These are phyloP conservation scores for Syzygium oleosum DNA, from an alignment of 345 rosid genomes.

Conservation along the genomic window DNA sequence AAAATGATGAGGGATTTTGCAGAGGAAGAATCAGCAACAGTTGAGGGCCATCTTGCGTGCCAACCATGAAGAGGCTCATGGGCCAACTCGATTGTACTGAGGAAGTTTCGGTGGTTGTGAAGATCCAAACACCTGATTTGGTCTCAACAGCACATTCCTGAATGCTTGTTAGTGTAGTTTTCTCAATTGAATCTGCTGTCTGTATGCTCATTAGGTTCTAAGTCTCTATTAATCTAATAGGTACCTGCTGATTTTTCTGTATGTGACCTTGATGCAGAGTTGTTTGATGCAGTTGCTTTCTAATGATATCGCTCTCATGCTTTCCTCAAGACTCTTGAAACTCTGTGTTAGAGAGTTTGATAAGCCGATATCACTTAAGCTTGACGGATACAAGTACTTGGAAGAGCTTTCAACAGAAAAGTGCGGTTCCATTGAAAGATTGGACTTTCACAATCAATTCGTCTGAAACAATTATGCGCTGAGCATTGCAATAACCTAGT, in stretches of 20 bases:
- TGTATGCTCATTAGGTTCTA: background rate
- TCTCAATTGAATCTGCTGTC: too few species aligned
- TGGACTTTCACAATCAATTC: too few species aligned
- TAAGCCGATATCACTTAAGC: rapidly evolving
- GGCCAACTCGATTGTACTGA: rapidly evolving
- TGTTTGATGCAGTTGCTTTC: background rate
- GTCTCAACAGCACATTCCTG: background rate
- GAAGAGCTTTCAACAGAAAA: background rate
- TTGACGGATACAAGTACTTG: background rate
- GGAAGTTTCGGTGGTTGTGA: too few species aligned
- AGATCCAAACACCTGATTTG: background rate
- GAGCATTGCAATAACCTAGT: too few species aligned
- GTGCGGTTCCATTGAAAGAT: too few species aligned
- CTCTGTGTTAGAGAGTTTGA: rapidly evolving
- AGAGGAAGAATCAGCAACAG: rapidly evolving
- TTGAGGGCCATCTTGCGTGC: too few species aligned
- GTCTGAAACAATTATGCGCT: too few species aligned
- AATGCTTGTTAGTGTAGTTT: background rate
- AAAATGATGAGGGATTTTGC: too few species aligned
- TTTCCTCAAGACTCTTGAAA: background rate
- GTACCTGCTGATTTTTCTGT: too few species aligned
- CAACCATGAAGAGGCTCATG: too few species aligned
- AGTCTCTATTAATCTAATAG: background rate
- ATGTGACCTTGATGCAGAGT: background rate
- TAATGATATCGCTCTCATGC: background rate